Evolutionary conservation across 1,284 basidiomycete genomes (phyloP), one percentile per base, ranked within the genome.

Genomic region (Inonotus obliquus): DNA sequence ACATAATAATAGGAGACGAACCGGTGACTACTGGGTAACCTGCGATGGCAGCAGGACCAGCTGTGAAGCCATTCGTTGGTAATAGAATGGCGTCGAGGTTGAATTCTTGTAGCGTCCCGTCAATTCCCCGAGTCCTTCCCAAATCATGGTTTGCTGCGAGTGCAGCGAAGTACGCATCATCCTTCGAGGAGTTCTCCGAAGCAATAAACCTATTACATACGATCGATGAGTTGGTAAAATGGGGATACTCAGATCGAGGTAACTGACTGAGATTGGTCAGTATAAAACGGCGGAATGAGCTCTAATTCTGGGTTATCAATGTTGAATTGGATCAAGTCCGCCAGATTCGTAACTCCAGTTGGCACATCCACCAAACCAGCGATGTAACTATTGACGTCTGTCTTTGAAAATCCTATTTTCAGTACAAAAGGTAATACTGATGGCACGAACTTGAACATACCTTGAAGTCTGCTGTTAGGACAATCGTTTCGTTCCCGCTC

Each of bases 321-420:
- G 60, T 81, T 79, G 68, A 79, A 81, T 7, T 69, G 67, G 61
- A 81, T 79, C 35, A 81, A 47, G 65, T 79, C 76, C 0, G 72
- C 74, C 9, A 81, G 69, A 37, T 67, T 68, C 54, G 67, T 71
- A 6, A 75, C 74, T 1, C 73, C 73, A 0, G 75, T 76, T 9
- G 76, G 75, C 10, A 76, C 73, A 17, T 71, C 65, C 10, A 73
- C 52, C 4, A 77, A 67, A 1, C 68, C 71, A 2, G 66, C 62
- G 25, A 77, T 71, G 59, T 75, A 77, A 19, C 67, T 66, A 23
- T 75, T 71, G 13, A 79, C 58, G 17, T 74, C 72, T 13, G 73
- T 65, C 76, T 77, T 41, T 14, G 55, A 35, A 13, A 14, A 59
- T 9, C n/a, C n/a, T n/a, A n/a, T n/a, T n/a, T n/a, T 25, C 35